Base-by-base conservation (phyloP, 768 basidiomycete species). In the Punctularia strigosozonata region DNA sequence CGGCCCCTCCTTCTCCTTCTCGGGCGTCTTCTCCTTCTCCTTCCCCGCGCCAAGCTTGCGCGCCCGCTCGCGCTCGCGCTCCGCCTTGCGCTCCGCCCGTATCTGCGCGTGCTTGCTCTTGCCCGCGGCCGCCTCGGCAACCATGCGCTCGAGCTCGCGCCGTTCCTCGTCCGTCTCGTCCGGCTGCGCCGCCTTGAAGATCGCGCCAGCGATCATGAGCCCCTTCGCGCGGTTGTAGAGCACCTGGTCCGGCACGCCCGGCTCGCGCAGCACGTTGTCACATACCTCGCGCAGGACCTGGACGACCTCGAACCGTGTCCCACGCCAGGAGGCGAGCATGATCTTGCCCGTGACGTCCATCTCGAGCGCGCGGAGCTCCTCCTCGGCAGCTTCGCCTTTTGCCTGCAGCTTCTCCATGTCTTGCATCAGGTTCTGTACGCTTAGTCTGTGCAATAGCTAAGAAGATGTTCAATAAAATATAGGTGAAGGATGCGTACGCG, bases 291-390 rank as follows among this genome's bases (percentile, higher is more conserved):
- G 73, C 35, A 94, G 66, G 12, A 97, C 89, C 50, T 89, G 84
- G 17, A 84, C 73, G 30, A 98, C 90, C 62, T 99, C 95, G 53
- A 97, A 77, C 38, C 92, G 77, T 3, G 92, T 94, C 12, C 94
- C 95, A 42, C 91, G 79, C 95, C 95, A 99, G 19, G 94, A 94
- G 5, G 92, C 94, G 21, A 98, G 77, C 63, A 98, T 73, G 54
- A 95, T 90, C 13, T 7, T 94, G 35, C 90, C 90, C 1, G 88
- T 92, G 44, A 98, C 73, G 52, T 97, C 92, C 66, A 83, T 79
- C 59, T 95, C 94, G 36, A 97, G 57, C 2, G 84, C 83, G 43
- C 77, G 71, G 19, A 94, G 61, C 57, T 91, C 76, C 37, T 92
- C 92, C 53, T 92, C 91, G 8, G 66, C 75, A 1, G 85, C 63